Percentiles rank a stretch among this genome's conserved stretches.
phyloP scores from a whole-genome alignment of 2,329 filamentous ascomycete species.

The Ophiostoma tasmaniense region DNA sequence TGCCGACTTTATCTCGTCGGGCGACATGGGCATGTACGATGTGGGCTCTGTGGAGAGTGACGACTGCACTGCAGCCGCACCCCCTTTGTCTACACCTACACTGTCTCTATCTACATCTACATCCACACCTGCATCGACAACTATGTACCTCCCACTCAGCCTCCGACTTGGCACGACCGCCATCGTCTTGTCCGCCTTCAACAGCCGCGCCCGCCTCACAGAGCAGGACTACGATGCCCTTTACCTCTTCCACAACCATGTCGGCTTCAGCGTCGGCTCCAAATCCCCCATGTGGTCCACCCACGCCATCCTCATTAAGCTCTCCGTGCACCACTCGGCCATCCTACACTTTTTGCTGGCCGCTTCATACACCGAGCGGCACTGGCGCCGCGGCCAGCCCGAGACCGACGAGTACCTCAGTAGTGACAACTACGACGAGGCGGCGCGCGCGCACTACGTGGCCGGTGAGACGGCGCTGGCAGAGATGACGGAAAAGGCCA shows the following conservation, averaged over 20 bases:
- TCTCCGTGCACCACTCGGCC: slow-evolving; percentile 10
- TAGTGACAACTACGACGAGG: neutral
- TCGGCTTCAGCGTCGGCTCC: slow-evolving; percentile 11
- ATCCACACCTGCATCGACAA: neutral
- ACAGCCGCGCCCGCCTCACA: neutral
- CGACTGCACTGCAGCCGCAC: neutral
- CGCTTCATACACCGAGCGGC: slow-evolving; percentile 9
- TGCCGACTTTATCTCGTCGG: neutral
- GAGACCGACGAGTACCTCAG: neutral
- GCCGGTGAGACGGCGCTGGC: neutral
- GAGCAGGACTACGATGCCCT: slow-evolving; percentile 9
- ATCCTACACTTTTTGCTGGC: slow-evolving; percentile 12
- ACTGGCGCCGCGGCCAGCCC: slow-evolving; percentile 7
- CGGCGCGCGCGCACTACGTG: neutral
- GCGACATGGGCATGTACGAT: neutral
- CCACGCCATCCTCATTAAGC: slow-evolving; percentile 12
- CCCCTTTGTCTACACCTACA: neutral
- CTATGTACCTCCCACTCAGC: neutral
- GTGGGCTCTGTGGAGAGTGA: neutral
- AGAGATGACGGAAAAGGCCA: neutral
- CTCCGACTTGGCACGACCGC: neutral
- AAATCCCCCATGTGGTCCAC: slow-evolving; percentile 13
- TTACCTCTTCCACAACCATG: slow-evolving; percentile 8
- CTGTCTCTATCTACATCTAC: no score
- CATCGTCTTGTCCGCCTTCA: neutral